Evolutionary conservation across 2,329 filamentous ascomycete species (phyloP).

Genomic region (Trichoderma citrinoviride): DNA sequence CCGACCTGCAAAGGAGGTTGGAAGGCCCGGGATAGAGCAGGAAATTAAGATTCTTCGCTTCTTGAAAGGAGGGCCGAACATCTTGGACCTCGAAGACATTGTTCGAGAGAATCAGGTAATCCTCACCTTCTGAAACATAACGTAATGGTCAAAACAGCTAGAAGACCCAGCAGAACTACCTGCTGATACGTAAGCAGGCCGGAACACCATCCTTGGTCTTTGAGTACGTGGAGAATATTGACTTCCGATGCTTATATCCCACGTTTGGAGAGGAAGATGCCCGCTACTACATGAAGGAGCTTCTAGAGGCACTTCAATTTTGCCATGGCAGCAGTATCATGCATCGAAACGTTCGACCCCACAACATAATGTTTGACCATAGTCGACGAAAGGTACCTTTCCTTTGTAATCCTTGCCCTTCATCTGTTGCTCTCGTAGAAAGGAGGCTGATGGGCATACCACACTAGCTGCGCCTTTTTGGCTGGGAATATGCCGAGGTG

Average conservation of each 20-base stretch:
- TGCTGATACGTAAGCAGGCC: slow-evolving; percentile 58
- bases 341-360: slow-evolving; percentile 98
- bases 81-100: slow-evolving; percentile 91
- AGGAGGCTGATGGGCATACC: background rate
- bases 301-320: slow-evolving; percentile 95
- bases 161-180: background rate
- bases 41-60: slow-evolving; percentile 99
- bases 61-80: slow-evolving; percentile 90
- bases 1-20: slow-evolving; percentile 98
- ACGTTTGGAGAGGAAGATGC: slow-evolving; percentile 98
- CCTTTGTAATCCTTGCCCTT: background rate
- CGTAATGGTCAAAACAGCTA: background rate
- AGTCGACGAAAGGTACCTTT: slow-evolving; percentile 81
- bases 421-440: background rate
- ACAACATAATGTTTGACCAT: slow-evolving; percentile 99
- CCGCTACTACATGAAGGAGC: slow-evolving; percentile 93
- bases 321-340: slow-evolving; percentile 99
- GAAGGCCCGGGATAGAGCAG: slow-evolving; percentile 99
- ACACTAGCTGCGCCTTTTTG: slow-evolving; percentile 81
- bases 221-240: slow-evolving; percentile 98
- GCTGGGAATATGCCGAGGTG: slow-evolving; percentile 98
- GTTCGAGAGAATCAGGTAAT: slow-evolving; percentile 85
- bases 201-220: slow-evolving; percentile 98
- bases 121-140: slow-evolving; percentile 4
- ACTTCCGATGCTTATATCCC: slow-evolving; percentile 93